These are phyloP conservation scores for Xylariaceae sp. DNA, from an alignment of 2,329 filamentous ascomycete species.

Conservation along the genomic window DNA sequence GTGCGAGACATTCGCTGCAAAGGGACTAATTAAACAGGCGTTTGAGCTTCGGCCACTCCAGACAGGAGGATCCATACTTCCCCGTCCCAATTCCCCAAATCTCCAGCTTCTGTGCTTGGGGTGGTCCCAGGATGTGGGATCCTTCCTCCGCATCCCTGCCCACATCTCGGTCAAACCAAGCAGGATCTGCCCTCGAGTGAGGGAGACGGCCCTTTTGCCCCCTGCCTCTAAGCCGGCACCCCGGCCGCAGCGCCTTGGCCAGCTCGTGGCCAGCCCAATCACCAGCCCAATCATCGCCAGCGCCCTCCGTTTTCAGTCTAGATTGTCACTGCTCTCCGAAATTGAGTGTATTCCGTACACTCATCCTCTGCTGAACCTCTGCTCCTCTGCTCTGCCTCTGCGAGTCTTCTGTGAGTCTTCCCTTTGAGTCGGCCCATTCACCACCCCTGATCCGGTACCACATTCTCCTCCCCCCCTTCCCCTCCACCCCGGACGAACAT, in stretches of 20 bases:
- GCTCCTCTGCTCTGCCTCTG: background rate
- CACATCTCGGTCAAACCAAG: slow-evolving; percentile 27
- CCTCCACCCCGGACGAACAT: too few relatives aligned
- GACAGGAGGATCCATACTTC: too few relatives aligned
- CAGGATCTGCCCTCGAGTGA: slow-evolving; percentile 20
- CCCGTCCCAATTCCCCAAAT: slow-evolving; percentile 23
- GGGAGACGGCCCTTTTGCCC: slow-evolving; percentile 30
- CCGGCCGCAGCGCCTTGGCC: slow-evolving; percentile 17
- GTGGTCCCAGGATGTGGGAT: slow-evolving; percentile 11
- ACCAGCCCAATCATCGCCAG: too few relatives aligned
- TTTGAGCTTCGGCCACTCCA: too few relatives aligned
- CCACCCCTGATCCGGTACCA: slow-evolving; percentile 9
- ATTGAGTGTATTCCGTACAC: slow-evolving; percentile 11
- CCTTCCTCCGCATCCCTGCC: slow-evolving; percentile 15
- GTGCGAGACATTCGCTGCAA: too few relatives aligned
- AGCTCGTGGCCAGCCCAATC: slow-evolving; percentile 22
- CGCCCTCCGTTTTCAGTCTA: slow-evolving; percentile 21
- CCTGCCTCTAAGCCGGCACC: slow-evolving; percentile 23
- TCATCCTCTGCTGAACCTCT: background rate
- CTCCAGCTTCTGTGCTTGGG: slow-evolving; percentile 18
- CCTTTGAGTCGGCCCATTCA: background rate
- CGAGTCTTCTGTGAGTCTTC: too few relatives aligned
- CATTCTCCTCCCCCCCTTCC: background rate
- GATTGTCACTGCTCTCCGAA: slow-evolving; percentile 20
- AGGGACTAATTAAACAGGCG: too few relatives aligned